Evolutionary conservation across 257 asterid species (phyloP).

Genomic region (Solanum chilense): DNA sequence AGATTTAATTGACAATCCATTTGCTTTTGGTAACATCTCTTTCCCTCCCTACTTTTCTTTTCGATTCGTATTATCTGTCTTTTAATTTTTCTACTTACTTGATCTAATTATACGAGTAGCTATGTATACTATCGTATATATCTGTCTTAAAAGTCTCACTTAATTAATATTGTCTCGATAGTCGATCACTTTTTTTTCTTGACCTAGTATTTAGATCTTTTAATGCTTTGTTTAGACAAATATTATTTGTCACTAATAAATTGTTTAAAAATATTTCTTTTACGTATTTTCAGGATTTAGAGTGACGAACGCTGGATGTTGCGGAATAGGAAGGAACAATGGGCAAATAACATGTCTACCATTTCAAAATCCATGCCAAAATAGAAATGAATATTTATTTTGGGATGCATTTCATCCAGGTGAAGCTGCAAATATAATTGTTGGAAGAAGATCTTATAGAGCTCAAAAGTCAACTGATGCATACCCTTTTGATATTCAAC

Average conservation of each 20-base stretch:
- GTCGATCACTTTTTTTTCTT: too few species aligned
- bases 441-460: conserved; percentile 67
- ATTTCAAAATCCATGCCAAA: conserved; percentile 46
- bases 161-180: not conserved
- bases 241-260: not conserved
- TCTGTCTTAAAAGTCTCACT: not conserved
- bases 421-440: conserved; percentile 59
- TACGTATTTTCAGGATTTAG: conserved; percentile 33
- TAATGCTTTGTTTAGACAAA: not conserved
- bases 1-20: conserved; percentile 53
- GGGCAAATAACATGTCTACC: conserved; percentile 94
- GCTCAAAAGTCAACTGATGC: conserved; percentile 65
- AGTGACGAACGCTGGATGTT: conserved; percentile 78
- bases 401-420: conserved; percentile 94
- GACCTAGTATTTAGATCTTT: too few species aligned
- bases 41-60: not conserved
- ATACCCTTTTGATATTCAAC: conserved; percentile 66
- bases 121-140: not conserved
- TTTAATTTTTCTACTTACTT: not conserved
- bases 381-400: conserved; percentile 50
- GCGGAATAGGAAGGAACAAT: conserved; percentile 88
- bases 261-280: not conserved
- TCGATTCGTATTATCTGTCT: not conserved
- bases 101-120: not conserved
- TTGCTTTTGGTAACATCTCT: conserved; percentile 40